These are phyloP conservation scores for Tuber brumale DNA, from an alignment of 495 filamentous ascomycete genomes.

Conservation along the genomic window DNA sequence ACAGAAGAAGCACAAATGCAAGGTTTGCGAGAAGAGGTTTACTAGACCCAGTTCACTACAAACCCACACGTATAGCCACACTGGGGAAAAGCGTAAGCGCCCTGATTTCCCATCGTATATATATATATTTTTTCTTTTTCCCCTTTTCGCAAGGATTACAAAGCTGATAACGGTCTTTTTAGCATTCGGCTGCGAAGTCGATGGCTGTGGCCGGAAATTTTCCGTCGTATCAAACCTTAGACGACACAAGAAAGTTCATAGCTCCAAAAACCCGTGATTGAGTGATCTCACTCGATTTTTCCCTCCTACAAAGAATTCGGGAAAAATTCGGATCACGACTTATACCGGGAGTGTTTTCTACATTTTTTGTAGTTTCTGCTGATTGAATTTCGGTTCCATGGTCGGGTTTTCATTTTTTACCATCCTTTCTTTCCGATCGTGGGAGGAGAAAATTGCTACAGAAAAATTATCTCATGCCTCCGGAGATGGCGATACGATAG, in stretches of 20 bases:
- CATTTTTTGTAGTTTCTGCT: conserved; percentile 33
- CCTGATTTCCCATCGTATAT: conserved; percentile 6
- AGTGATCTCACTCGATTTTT: conserved; percentile 22
- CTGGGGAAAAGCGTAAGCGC: conserved; percentile 93
- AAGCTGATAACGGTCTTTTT: conserved; percentile 25
- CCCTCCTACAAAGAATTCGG: conserved; percentile 13
- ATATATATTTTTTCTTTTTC: conserved; percentile 3
- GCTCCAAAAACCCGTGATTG: conserved; percentile 55
- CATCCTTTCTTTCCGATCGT: background rate
- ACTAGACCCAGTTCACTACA: conserved; percentile 93
- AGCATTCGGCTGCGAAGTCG: conserved; percentile 92
- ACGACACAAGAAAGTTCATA: conserved; percentile 93
- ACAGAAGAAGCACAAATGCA: conserved; percentile 99
- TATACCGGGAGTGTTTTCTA: conserved; percentile 34
- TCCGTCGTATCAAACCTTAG: conserved; percentile 96
- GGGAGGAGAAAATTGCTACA: background rate
- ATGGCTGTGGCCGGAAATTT: conserved; percentile 93
- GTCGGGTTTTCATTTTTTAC: background rate
- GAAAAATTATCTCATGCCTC: background rate
- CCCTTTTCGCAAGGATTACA: background rate
- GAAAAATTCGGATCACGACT: conserved; percentile 11
- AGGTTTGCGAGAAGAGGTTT: conserved; percentile 98
- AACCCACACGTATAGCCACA: conserved; percentile 99
- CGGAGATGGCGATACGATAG: background rate
- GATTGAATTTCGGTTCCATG: conserved; percentile 29